phyloP scores from a whole-genome alignment of 2,329 filamentous ascomycete species.

The Microdochium nivale region DNA sequence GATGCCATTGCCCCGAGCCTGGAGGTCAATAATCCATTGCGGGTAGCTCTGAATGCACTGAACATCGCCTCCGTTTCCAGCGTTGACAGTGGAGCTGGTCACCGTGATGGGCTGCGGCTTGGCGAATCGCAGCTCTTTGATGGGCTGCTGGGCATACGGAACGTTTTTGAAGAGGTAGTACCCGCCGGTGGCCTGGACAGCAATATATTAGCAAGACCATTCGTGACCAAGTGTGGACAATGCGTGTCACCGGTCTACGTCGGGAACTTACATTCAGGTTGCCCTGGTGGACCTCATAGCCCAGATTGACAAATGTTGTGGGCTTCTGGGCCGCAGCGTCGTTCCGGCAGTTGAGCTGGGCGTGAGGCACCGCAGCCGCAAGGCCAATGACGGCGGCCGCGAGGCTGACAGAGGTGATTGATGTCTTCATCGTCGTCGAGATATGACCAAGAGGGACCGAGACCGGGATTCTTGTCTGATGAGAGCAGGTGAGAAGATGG shows the following conservation, averaged over 20 bases:
- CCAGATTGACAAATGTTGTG: not conserved
- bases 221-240: not conserved
- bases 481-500: not conserved
- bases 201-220: not conserved
- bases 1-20: not conserved
- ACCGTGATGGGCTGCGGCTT: slow-evolving; percentile 54
- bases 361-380: slow-evolving; percentile 26
- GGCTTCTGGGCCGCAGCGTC: not conserved
- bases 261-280: not conserved
- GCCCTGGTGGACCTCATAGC: not conserved
- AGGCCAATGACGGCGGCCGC: slow-evolving; percentile 27
- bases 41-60: slow-evolving; percentile 12
- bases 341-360: slow-evolving; percentile 2
- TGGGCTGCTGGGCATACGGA: slow-evolving; percentile 64
- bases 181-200: not conserved
- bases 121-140: slow-evolving; percentile 56
- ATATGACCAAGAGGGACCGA: not conserved
- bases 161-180: slow-evolving; percentile 53
- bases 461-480: too few species aligned
- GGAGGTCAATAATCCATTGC: slow-evolving; percentile 15
- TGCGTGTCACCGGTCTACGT: not conserved
- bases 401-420: slow-evolving; percentile 22
- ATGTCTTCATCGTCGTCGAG: not conserved
- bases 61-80: not conserved
- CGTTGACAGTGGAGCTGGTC: not conserved